Percentiles rank a stretch among this genome's conserved stretches.
Evolutionary conservation across 2,329 filamentous ascomycete species (phyloP).

Genomic region (Raffaelea deltoideospora): DNA sequence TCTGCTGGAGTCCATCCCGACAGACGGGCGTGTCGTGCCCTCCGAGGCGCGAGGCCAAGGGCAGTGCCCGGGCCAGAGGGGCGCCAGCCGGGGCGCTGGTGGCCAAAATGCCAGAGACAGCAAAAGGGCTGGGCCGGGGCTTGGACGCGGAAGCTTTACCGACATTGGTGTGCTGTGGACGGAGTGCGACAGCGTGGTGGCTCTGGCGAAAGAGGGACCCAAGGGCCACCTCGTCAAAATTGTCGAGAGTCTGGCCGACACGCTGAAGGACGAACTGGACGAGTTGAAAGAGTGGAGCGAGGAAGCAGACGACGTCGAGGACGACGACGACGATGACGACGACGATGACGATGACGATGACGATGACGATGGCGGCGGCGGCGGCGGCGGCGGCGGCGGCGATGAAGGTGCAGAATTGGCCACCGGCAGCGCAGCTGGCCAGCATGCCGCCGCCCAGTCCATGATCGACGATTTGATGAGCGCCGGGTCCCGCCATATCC

Average conservation of each 20-base stretch:
- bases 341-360: conserved; percentile 27
- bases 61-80: neutral
- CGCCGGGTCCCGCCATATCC: conserved; percentile 43
- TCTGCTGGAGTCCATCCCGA: conserved; percentile 44
- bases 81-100: neutral
- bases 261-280: conserved; percentile 66
- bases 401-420: conserved; percentile 1
- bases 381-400: conserved; percentile 5
- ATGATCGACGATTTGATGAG: conserved; percentile 56
- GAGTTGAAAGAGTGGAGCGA: conserved; percentile 83
- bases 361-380: conserved; percentile 17
- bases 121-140: conserved; percentile 6
- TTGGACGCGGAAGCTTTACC: conserved; percentile 36
- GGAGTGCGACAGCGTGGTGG: conserved; percentile 58
- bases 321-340: conserved; percentile 29
- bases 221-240: conserved; percentile 55
- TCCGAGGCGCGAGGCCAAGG: conserved; percentile 25
- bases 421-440: conserved; percentile 14
- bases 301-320: conserved; percentile 43
- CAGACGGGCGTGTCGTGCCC: conserved; percentile 37
- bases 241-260: conserved; percentile 57
- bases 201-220: conserved; percentile 51
- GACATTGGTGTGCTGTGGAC: conserved; percentile 72
- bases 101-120: conserved; percentile 16
- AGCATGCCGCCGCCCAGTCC: conserved; percentile 30